Percentiles rank a stretch among this genome's conserved stretches.
These are phyloP conservation scores for Debaryomyces tyrocola DNA, from an alignment of 805 yeast species.

Conservation along the genomic window DNA sequence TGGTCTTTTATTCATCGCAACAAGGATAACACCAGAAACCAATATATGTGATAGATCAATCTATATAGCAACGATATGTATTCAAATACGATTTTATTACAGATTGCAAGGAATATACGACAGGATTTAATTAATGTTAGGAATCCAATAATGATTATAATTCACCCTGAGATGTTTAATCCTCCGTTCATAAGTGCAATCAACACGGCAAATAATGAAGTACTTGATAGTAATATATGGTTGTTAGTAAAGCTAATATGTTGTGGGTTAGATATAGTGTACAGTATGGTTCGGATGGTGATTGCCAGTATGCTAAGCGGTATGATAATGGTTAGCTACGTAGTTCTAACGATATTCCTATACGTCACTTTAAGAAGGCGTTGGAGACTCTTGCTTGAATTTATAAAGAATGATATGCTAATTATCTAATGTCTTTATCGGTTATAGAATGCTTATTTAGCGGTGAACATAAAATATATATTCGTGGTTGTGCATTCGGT, in stretches of 20 bases:
- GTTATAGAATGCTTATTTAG: too few relatives aligned
- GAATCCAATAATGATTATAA: slow-evolving; percentile 16
- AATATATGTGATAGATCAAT: background rate
- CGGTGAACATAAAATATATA: background rate
- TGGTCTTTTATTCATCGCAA: background rate
- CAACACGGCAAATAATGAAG: slow-evolving; percentile 9
- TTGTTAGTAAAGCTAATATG: slow-evolving; percentile 5
- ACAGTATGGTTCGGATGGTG: slow-evolving; percentile 14
- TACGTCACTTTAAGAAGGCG: slow-evolving; percentile 11
- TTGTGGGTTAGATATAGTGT: slow-evolving; percentile 14
- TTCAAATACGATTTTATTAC: background rate
- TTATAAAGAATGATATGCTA: background rate
- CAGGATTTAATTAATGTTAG: slow-evolving; percentile 5
- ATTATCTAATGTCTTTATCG: background rate
- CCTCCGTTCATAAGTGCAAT: slow-evolving; percentile 27
- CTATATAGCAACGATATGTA: background rate
- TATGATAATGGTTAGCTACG: slow-evolving; percentile 8
- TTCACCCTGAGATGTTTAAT: slow-evolving; percentile 21
- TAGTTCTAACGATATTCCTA: slow-evolving; percentile 13
- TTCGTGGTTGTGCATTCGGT: background rate
- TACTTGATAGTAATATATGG: slow-evolving; percentile 2
- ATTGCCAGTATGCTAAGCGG: slow-evolving; percentile 14
- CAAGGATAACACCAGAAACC: too few relatives aligned
- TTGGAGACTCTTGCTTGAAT: slow-evolving; percentile 10
- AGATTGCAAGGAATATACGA: slow-evolving; percentile 4